phyloP scores from a whole-genome alignment of 805 yeast species.

The Lachancea fermentati region DNA sequence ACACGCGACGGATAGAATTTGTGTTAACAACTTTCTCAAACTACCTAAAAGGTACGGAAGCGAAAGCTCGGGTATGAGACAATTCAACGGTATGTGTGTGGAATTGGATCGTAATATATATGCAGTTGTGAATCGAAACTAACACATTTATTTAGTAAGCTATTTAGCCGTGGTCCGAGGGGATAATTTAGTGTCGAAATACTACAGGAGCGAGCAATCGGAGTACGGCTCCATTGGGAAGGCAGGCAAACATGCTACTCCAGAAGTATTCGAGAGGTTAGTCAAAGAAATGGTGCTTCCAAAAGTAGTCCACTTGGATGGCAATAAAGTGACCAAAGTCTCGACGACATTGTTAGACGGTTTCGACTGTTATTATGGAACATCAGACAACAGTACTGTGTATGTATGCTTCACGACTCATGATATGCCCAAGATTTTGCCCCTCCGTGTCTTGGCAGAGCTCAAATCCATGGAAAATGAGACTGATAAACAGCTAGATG shows the following conservation, averaged over 20 bases:
- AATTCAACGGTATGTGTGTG: conserved; percentile 14
- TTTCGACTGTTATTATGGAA: conserved; percentile 32
- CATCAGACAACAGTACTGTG: conserved; percentile 15
- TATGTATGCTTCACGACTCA: conserved; percentile 25
- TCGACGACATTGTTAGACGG: conserved; percentile 28
- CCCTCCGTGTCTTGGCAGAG: conserved; percentile 30
- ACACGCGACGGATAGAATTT: background rate
- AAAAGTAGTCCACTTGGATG: conserved; percentile 26
- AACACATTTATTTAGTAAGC: conserved; percentile 14
- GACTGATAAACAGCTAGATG: conserved; percentile 20
- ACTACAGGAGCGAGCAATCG: conserved; percentile 16
- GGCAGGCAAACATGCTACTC: conserved; percentile 6
- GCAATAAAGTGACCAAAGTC: conserved; percentile 32
- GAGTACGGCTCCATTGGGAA: conserved; percentile 21
- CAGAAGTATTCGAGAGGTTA: conserved; percentile 23
- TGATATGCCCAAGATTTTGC: conserved; percentile 28
- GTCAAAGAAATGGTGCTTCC: conserved; percentile 29
- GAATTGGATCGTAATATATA: background rate
- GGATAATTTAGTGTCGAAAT: conserved; percentile 20
- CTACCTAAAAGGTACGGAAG: background rate
- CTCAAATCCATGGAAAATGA: conserved; percentile 21
- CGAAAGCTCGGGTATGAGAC: conserved; percentile 10
- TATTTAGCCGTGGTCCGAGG: conserved; percentile 27
- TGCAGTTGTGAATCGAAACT: background rate
- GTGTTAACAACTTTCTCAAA: background rate